phyloP scores from a whole-genome alignment of 1,284 basidiomycete species.

The Cryptococcus sp. region DNA sequence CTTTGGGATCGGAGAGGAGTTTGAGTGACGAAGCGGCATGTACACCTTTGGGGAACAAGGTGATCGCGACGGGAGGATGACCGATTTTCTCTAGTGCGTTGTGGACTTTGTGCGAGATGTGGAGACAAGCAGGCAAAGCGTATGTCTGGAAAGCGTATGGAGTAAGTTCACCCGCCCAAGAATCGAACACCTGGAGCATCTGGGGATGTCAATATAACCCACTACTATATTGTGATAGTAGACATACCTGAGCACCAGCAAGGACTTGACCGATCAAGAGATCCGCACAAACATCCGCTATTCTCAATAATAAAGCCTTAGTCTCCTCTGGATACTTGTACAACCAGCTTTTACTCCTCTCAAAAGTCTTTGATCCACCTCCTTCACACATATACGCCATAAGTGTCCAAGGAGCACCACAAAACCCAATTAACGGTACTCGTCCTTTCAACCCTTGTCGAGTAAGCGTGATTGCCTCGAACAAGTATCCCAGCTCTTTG shows the following conservation, averaged over 20 bases:
- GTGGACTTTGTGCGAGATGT: conserved; percentile 57
- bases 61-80: conserved; percentile 68
- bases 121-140: conserved; percentile 46
- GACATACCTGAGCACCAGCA: conserved; percentile 81
- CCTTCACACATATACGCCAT: conserved; percentile 97
- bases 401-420: conserved; percentile 92
- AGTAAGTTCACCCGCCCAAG: conserved; percentile 85
- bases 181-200: conserved; percentile 94
- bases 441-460: conserved; percentile 71
- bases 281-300: conserved; percentile 79
- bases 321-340: conserved; percentile 82
- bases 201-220: conserved; percentile 39
- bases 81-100: conserved; percentile 55
- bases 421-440: conserved; percentile 92
- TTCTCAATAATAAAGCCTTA: conserved; percentile 65
- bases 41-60: conserved; percentile 89
- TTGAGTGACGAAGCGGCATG: conserved; percentile 53
- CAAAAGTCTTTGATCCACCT: conserved; percentile 79
- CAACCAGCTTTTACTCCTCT: conserved; percentile 86
- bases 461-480: conserved; percentile 79
- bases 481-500: conserved; percentile 82
- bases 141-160: conserved; percentile 74
- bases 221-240: background rate
- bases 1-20: conserved; percentile 39
- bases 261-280: conserved; percentile 84